These are phyloP conservation scores for Aspergillus phoenicis DNA, from an alignment of 2,329 filamentous ascomycete species.

Conservation along the genomic window DNA sequence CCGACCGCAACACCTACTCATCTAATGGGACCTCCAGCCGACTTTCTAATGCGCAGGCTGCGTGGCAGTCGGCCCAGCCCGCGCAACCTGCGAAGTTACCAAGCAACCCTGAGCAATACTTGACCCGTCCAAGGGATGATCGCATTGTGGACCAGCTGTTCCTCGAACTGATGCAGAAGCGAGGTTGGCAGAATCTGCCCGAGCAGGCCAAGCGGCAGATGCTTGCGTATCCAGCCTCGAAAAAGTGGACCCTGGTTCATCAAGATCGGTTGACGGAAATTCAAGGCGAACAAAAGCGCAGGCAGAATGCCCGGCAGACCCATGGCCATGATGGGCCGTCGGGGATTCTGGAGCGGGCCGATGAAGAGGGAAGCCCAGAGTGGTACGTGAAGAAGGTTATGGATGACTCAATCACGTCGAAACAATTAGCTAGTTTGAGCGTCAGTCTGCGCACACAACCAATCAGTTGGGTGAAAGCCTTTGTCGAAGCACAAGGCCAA, in stretches of 20 bases:
- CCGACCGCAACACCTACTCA: conserved; percentile 35
- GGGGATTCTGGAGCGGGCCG: conserved; percentile 74
- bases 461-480: conserved; percentile 95
- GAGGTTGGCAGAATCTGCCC: conserved; percentile 95
- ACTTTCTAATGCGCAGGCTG: conserved; percentile 33
- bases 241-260: conserved; percentile 97
- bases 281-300: conserved; percentile 90
- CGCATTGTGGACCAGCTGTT: conserved; percentile 88
- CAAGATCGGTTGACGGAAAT: conserved; percentile 92
- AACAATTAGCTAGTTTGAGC: conserved; percentile 88
- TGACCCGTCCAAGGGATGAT: conserved; percentile 57
- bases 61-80: conserved; percentile 32
- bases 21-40: conserved; percentile 31
- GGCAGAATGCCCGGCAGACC: conserved; percentile 70
- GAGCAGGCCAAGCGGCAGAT: conserved; percentile 94
- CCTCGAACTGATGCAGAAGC: conserved; percentile 90
- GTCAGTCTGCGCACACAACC: conserved; percentile 95
- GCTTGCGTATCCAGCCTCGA: conserved; percentile 88
- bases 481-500: conserved; percentile 96
- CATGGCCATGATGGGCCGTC: conserved; percentile 65
- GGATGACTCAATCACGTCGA: conserved; percentile 90
- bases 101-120: conserved; percentile 37
- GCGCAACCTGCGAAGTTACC: conserved; percentile 33
- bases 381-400: conserved; percentile 98
- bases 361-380: conserved; percentile 94